Evolutionary conservation across 2,329 filamentous ascomycete species (phyloP), one percentile per base, ranked within the genome.

Genomic region (Verticillium nonalfalfae): DNA sequence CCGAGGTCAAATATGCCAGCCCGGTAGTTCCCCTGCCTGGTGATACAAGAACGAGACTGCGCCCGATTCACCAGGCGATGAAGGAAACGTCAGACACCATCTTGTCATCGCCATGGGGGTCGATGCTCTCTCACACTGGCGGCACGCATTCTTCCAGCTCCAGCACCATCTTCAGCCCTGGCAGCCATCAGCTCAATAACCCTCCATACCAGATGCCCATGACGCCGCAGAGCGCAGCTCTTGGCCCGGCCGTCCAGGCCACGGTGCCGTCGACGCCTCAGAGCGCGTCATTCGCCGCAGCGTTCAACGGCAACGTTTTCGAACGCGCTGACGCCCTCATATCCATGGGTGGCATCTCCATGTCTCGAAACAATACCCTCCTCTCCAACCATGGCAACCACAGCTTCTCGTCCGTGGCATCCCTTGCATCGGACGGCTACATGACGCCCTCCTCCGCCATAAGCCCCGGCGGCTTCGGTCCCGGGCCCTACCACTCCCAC

Each of bases 171-270:
- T 65, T 65, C 40, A 67, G 68, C 45, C 63, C 68, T 7, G 64
- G 65, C 18, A 62, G 63, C 9, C 62, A 66, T 14, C 70, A 64
- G 59, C 65, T 67, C 13, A 66, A 67, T 26, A 66, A 70, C 18
- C 71, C 18, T 67, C 69, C 26, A 72, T 68, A 72, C 40, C 75
- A 76, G 59, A 67, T 93, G 40, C 93, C 93, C 9, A 92, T 95
- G 69, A 97, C 93, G 1, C 93, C 94, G 7, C 84, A 97, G 64
- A 95, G 91, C 68, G 93, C 93, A 15, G 93, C 93, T 1, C 81
- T 97, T 5, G 94, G 93, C 0, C 92, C 93, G 6, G 93, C 93
- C 21, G 91, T 93, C 60, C 93, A 96, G 74, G 93, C 93, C 1
- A 97, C 92, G 0, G 88, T 97, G 11, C 90, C 91, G 4, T 90